Evolutionary conservation across 2,329 filamentous ascomycete species (phyloP), one percentile per base, ranked within the genome.

Genomic region (Escovopsis sp.): DNA sequence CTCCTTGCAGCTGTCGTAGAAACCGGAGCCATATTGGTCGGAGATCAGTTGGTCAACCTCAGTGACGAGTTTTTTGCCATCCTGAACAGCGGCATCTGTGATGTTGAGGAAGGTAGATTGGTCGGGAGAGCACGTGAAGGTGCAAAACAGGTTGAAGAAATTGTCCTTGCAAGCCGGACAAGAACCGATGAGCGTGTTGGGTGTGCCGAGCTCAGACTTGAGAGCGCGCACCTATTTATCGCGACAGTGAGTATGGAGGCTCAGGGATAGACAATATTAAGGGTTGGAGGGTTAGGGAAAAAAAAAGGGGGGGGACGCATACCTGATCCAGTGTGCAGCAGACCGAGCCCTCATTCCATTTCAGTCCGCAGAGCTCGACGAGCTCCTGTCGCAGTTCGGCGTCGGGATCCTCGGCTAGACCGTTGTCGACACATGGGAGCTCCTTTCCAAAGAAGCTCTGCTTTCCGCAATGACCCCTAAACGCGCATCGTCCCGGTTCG

Each of bases 121-220:
- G 55, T 98, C 83, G 6, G 93, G 89, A 4, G 91, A 98, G 67
- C 93, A 98, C 3, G 88, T 96, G 57, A 98, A 96, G 4, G 87
- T 93, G 66, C 91, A 98, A 62, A 98, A 98, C 37, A 93, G 71
- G 66, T 98, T 94, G 70, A 85, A 96, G 69, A 98, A 98, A 68
- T 98, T 98, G 54, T 88, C 82, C 63, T 91, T 94, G 73, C 91
- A 98, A 30, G 93, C 91, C 2, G 91, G 91, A 59, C 91, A 98
- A 9, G 87, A 86, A 26, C 87, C 80, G 58, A 98, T 87, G 56
- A 98, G 82, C 45, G 82, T 79, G 53, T 88, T 86, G 2, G 87
- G 89, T 19, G 85, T 85, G 51, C 85, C 82, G 45, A 98, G 73
- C 55, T 94, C 93, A 47, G 76, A 81, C 53, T 85, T 81, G 48